phyloP scores from a whole-genome alignment of 2,329 filamentous ascomycete genomes.

The Bipolaris zeicola region DNA sequence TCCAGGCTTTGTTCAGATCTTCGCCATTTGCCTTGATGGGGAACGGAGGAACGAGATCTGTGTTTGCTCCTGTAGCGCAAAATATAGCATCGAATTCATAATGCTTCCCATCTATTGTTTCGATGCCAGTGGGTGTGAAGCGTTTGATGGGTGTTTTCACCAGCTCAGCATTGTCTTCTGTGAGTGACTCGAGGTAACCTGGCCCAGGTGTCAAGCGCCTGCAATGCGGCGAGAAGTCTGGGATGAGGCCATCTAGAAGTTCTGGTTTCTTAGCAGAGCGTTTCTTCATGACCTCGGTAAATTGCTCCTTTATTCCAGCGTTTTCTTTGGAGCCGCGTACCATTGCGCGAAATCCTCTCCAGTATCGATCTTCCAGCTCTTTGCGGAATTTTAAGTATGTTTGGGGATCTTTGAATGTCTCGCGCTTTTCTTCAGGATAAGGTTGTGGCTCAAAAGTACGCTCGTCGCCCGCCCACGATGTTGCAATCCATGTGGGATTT shows the following conservation, averaged over 20 bases:
- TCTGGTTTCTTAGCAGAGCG: conserved; percentile 49
- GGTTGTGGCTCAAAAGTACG: conserved; percentile 52
- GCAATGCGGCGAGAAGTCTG: conserved; percentile 46
- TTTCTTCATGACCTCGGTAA: conserved; percentile 47
- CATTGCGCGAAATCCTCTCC: conserved; percentile 54
- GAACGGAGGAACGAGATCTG: conserved; percentile 59
- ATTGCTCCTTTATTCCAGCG: conserved; percentile 36
- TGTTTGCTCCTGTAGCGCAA: conserved; percentile 71
- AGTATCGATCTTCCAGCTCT: conserved; percentile 62
- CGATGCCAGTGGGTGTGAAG: conserved; percentile 47
- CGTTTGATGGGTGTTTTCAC: conserved; percentile 48
- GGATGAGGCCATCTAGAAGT: conserved; percentile 50
- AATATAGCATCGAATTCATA: conserved; percentile 55
- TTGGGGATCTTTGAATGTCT: conserved; percentile 65
- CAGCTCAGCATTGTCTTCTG: conserved; percentile 50
- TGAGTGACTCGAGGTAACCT: conserved; percentile 49
- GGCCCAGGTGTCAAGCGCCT: conserved; percentile 44
- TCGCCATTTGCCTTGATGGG: conserved; percentile 61
- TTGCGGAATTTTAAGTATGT: conserved; percentile 60
- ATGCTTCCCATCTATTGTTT: conserved; percentile 46
- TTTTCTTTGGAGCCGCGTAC: conserved; percentile 48
- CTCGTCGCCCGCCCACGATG: conserved; percentile 58
- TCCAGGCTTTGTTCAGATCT: conserved; percentile 64
- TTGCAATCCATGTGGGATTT: conserved; percentile 63
- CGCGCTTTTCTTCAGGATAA: conserved; percentile 58